Conservation (phyloP, 306 rosid genomes). For the Dryas alaskensis region DNA sequence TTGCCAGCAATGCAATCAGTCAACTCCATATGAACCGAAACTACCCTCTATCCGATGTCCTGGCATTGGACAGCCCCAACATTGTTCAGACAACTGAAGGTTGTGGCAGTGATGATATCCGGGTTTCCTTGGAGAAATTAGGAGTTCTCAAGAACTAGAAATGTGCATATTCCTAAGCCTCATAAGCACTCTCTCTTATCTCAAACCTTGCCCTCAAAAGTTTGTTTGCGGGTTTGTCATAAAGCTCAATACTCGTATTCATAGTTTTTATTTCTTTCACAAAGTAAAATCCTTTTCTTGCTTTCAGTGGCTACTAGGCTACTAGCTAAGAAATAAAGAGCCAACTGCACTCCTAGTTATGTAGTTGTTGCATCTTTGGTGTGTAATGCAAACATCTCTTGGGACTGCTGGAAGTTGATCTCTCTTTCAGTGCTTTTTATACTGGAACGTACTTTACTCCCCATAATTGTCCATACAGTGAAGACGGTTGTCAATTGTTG, state of each 20-base stretch:
- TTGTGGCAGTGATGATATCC: slow-evolving; percentile 56
- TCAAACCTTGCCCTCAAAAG: background rate
- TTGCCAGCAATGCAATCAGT: slow-evolving; percentile 57
- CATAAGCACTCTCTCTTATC: background rate
- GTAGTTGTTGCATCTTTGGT: no score
- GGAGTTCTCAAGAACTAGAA: slow-evolving; percentile 55
- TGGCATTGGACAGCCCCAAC: slow-evolving; percentile 67
- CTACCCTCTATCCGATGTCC: slow-evolving; percentile 90
- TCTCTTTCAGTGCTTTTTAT: no score
- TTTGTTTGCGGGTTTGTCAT: background rate
- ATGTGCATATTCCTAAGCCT: background rate
- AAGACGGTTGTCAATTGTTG: no score
- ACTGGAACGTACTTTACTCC: no score
- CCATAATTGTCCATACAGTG: no score
- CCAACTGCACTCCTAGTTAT: background rate
- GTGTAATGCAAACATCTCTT: no score
- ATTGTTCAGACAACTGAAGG: slow-evolving; percentile 60
- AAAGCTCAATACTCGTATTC: slow-evolving; percentile 5
- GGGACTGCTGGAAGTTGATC: no score
- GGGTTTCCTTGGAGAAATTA: slow-evolving; percentile 54
- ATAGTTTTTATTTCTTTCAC: background rate
- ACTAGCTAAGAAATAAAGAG: slow-evolving; percentile 19
- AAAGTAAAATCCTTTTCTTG: background rate
- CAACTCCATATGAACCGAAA: slow-evolving; percentile 74
- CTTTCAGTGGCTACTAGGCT: slow-evolving; percentile 4